Evolutionary conservation across 257 asterid species (phyloP), one percentile per base, ranked within the genome.

Genomic region (Salvia rosmarinus): DNA sequence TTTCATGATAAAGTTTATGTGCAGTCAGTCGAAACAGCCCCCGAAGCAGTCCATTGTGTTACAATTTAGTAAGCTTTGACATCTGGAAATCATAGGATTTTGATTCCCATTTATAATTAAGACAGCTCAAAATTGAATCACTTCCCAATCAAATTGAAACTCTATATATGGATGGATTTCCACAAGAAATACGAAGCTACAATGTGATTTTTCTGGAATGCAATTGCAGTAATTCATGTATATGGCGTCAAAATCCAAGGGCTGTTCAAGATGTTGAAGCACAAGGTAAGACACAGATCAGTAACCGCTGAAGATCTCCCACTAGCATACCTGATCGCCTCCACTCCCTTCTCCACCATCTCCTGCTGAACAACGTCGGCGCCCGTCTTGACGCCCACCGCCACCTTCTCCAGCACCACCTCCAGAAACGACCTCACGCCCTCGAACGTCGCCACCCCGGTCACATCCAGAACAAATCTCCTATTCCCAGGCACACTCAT

Each of bases 201-300:
- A 32, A 21, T 46, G 61, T 28, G 46, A 43, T n/a, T n/a, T n/a
- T n/a, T n/a, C n/a, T n/a, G n/a, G n/a, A n/a, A n/a, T 6, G 42
- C 10, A 37, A 37, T 37, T 6, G 40, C 63, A 56, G 13, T 5
- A 2, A 13, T 4, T 57, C 63, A 57, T 57, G 63, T 23, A 12
- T 55, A 42, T 12, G 85, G 79, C 3, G 77, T 85, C 75, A 90
- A 76, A 74, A 85, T 72, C 98, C 96, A 88, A 64, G 96, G 96
- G 75, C 96, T 81, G 55, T 88, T 81, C 71, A 90, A 39, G 49
- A 89, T 78, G 71, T 88, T 85, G 78, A 92, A 72, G 63, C 95
- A 86, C 75, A 90, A 40, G 17, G 91, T 69, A 25, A 89, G 82
- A 47, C 89, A 90, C n/a, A 85, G 34, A 6, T 88, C 78, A 44